These are phyloP conservation scores for Calonectria montana DNA, from an alignment of 2,329 filamentous ascomycete genomes.

Conservation along the genomic window DNA sequence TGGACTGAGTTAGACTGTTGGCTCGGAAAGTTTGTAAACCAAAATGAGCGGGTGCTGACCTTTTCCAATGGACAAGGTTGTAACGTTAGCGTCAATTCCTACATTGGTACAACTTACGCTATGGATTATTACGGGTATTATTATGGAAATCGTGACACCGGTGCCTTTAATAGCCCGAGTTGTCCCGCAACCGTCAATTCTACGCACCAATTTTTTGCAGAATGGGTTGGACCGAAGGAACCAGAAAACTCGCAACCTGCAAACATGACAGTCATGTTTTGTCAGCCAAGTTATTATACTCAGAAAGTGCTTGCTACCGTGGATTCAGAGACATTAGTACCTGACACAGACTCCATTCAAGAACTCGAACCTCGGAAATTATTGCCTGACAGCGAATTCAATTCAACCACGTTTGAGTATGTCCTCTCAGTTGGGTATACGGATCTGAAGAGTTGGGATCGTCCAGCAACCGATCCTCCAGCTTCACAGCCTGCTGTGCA, in stretches of 20 bases:
- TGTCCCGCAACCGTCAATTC: constrained; percentile 47
- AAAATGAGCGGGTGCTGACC: constrained; percentile 9
- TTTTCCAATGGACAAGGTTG: constrained; percentile 54
- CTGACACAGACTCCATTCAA: constrained; percentile 10
- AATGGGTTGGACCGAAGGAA: constrained; percentile 25
- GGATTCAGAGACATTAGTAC: not conserved
- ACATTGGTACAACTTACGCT: constrained; percentile 18
- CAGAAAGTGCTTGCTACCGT: constrained; percentile 58
- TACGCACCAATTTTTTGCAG: constrained; percentile 52
- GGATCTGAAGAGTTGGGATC: not conserved
- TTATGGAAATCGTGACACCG: constrained; percentile 45
- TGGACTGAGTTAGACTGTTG: constrained; percentile 54
- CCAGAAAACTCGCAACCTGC: constrained; percentile 3
- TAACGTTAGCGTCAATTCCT: constrained; percentile 35
- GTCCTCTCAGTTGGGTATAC: constrained; percentile 44
- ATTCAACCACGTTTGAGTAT: constrained; percentile 48
- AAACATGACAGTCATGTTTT: constrained; percentile 54
- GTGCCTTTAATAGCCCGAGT: constrained; percentile 42
- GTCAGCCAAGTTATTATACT: constrained; percentile 56
- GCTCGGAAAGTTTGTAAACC: constrained; percentile 38
- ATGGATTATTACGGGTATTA: constrained; percentile 58
- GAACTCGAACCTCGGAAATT: constrained; percentile 23
- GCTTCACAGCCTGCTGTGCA: constrained; percentile 39
- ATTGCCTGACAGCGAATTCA: constrained; percentile 42
- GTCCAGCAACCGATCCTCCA: constrained; percentile 37